Evolutionary conservation across 768 basidiomycete genomes (phyloP).

Genomic region (Mycena galopus): DNA sequence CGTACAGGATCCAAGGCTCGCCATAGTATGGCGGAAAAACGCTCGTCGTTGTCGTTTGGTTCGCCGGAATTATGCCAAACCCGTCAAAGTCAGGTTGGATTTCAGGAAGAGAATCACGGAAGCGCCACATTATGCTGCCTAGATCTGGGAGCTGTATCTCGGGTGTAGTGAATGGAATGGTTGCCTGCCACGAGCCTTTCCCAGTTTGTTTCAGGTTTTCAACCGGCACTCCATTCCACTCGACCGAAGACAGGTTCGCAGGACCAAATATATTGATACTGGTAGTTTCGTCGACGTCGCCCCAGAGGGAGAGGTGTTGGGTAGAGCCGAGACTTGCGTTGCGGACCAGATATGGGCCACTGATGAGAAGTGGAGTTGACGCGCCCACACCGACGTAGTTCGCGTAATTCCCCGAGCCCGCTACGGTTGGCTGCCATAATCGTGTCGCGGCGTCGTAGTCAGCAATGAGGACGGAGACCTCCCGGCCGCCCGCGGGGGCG

Average conservation of each 20-base stretch:
- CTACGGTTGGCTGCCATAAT: slow-evolving; percentile 40
- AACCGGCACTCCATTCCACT: slow-evolving; percentile 16
- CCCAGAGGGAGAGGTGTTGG: slow-evolving; percentile 59
- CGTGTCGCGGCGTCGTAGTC: slow-evolving; percentile 56
- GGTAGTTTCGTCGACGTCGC: slow-evolving; percentile 59
- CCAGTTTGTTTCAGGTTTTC: slow-evolving; percentile 37
- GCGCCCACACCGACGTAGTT: slow-evolving; percentile 68
- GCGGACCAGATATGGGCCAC: slow-evolving; percentile 59
- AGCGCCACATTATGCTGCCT: slow-evolving; percentile 59
- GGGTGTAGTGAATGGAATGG: slow-evolving; percentile 11
- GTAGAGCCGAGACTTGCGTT: slow-evolving; percentile 45
- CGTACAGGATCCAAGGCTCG: slow-evolving; percentile 67
- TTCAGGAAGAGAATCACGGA: slow-evolving; percentile 70
- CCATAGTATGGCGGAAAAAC: slow-evolving; percentile 64
- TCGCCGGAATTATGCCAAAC: slow-evolving; percentile 62
- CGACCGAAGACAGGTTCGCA: neutral
- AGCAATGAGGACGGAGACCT: slow-evolving; percentile 54
- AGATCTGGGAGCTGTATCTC: slow-evolving; percentile 40
- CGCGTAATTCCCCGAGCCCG: slow-evolving; percentile 18
- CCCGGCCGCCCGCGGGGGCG: neutral
- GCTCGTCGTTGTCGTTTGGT: slow-evolving; percentile 66
- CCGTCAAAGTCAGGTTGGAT: slow-evolving; percentile 61
- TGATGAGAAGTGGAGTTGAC: slow-evolving; percentile 62
- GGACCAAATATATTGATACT: slow-evolving; percentile 48
- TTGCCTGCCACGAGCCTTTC: slow-evolving; percentile 18